Evolutionary conservation across 2,329 filamentous ascomycete species (phyloP).

Genomic region (Scytalidium lignicola): DNA sequence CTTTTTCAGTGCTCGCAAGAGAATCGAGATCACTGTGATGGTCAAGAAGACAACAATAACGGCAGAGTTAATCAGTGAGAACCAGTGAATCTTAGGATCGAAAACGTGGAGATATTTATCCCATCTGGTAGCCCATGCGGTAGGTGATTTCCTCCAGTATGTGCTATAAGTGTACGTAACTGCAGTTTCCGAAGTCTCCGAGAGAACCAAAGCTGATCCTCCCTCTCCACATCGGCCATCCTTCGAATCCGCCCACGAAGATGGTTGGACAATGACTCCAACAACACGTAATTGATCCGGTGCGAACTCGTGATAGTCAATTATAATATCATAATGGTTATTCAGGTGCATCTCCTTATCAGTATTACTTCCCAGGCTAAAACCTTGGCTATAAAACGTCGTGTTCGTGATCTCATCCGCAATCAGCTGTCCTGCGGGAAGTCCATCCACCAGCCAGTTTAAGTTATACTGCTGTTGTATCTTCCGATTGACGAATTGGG

Average conservation of each 20-base stretch:
- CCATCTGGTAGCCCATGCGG: constrained; percentile 95
- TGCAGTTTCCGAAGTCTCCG: constrained; percentile 55
- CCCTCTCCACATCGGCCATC: constrained; percentile 55
- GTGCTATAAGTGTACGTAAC: constrained; percentile 92
- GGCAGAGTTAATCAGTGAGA: constrained; percentile 93
- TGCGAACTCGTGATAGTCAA: constrained; percentile 84
- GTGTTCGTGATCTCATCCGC: constrained; percentile 70
- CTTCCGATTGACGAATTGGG: constrained; percentile 74
- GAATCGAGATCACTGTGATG: constrained; percentile 86
- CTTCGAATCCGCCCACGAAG: constrained; percentile 58
- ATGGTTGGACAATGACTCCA: constrained; percentile 82
- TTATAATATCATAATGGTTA: constrained; percentile 91
- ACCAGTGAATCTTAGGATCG: constrained; percentile 98
- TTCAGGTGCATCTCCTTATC: constrained; percentile 61
- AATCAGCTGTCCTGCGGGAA: constrained; percentile 83
- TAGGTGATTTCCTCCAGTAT: constrained; percentile 77
- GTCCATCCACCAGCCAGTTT: constrained; percentile 92
- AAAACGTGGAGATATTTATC: constrained; percentile 98
- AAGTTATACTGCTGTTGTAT: constrained; percentile 85
- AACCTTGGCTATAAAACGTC: constrained; percentile 87
- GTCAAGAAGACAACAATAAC: constrained; percentile 91
- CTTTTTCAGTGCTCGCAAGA: constrained; percentile 82
- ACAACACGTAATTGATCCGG: constrained; percentile 77
- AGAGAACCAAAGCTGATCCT: constrained; percentile 56
- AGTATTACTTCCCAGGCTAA: constrained; percentile 66